Conservation (phyloP, 257 asterid species). For the Nemophila menziesii region DNA sequence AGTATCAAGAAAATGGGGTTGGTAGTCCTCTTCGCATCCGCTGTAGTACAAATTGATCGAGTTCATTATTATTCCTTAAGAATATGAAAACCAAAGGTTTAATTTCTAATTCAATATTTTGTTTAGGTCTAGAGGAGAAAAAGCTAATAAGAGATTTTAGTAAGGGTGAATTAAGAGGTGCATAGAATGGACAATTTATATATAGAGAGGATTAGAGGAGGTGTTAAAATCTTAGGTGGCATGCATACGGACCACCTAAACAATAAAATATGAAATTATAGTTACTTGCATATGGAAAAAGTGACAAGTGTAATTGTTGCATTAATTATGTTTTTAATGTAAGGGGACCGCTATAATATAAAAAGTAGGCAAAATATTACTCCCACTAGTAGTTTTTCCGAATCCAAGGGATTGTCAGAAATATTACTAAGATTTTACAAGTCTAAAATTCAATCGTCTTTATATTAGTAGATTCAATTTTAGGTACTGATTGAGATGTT, state of each 20-base stretch:
- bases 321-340: neutral
- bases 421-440: constrained; percentile 1
- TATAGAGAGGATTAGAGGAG: constrained; percentile 2
- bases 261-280: neutral
- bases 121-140: neutral
- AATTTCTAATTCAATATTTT: neutral
- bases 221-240: constrained; percentile 7
- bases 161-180: neutral
- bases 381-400: constrained; percentile 19
- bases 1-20: constrained; percentile 78
- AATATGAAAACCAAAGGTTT: neutral
- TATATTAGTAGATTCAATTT: too few relatives aligned
- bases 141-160: neutral
- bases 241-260: constrained; percentile 10
- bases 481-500: too few relatives aligned
- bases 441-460: too few relatives aligned
- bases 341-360: constrained; percentile 3
- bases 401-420: constrained; percentile 26
- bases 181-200: constrained; percentile 22
- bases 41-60: constrained; percentile 25
- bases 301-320: constrained; percentile 5
- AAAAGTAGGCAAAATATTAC: constrained; percentile 1
- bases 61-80: constrained; percentile 19
- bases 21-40: constrained; percentile 37
- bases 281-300: neutral